Evolutionary conservation across 164 flowering plant genomes (phyloP).

Genomic region (Nymphaea colorata): DNA sequence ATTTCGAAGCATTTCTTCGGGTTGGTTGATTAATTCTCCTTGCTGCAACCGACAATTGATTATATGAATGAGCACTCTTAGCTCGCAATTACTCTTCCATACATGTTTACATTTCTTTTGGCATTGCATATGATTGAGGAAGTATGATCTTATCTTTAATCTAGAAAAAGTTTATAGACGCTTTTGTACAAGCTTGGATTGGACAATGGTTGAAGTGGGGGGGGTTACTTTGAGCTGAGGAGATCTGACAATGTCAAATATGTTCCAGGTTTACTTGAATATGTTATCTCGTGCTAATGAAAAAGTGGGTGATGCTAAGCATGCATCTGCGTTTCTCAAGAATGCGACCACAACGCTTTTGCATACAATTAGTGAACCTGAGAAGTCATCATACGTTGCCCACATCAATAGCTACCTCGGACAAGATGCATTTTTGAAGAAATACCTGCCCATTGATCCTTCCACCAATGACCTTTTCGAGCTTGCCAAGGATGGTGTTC

Average conservation of each 20-base stretch:
- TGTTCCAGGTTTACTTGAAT: slow-evolving; percentile 45
- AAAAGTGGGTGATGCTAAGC: slow-evolving; percentile 45
- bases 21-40: slow-evolving; percentile 22
- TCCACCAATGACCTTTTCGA: slow-evolving; percentile 55
- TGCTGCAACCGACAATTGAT: not conserved
- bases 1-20: slow-evolving; percentile 71
- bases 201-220: not conserved
- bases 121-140: not conserved
- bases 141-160: not conserved
- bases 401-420: slow-evolving; percentile 83
- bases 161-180: not conserved
- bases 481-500: slow-evolving; percentile 84
- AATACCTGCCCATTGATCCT: slow-evolving; percentile 75
- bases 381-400: slow-evolving; percentile 66
- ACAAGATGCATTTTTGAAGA: slow-evolving; percentile 66
- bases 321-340: slow-evolving; percentile 64
- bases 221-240: not conserved
- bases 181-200: not conserved
- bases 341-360: slow-evolving; percentile 66
- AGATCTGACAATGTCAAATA: not conserved
- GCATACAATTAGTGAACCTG: slow-evolving; percentile 74
- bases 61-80: not conserved
- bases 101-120: no score
- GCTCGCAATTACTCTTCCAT: no score
- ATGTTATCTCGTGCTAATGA: slow-evolving; percentile 45